Evolutionary conservation across 2,329 filamentous ascomycete genomes (phyloP).

Genomic region (Xylaria sp.): DNA sequence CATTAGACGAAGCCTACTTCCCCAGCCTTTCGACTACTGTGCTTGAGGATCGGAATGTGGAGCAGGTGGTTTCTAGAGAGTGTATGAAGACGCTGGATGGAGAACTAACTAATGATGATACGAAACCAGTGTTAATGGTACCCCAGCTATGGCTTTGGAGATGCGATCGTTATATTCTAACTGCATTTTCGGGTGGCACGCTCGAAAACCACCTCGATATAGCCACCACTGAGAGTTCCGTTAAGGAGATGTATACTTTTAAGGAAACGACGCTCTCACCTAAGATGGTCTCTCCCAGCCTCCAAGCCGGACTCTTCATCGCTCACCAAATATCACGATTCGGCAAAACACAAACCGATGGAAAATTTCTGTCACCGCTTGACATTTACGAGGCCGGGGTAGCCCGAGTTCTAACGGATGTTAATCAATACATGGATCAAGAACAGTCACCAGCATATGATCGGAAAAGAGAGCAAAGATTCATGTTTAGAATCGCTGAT

Average conservation of each 20-base stretch:
- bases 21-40: not conserved
- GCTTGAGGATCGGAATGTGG: not conserved
- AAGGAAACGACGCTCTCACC: too few species aligned
- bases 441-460: not conserved
- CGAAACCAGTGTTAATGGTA: constrained; percentile 5
- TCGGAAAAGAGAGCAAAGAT: constrained; percentile 1
- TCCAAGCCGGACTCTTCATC: not conserved
- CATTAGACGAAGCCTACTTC: constrained; percentile 23
- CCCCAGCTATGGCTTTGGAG: constrained; percentile 16
- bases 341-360: not conserved
- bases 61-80: constrained; percentile 17
- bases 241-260: too few species aligned
- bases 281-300: not conserved
- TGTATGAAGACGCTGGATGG: not conserved
- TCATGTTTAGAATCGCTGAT: constrained; percentile 18
- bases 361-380: not conserved
- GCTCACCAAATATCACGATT: not conserved
- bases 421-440: not conserved
- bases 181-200: not conserved
- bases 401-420: not conserved
- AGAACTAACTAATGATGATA: not conserved
- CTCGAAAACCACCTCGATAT: too few species aligned
- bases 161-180: not conserved
- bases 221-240: too few species aligned
- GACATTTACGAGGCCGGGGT: constrained; percentile 13